A percentile compares a stretch with the other conserved stretches of the same genome.
Evolutionary conservation across 192 early-diverging fungal genomes (phyloP).

Genomic region (Gamsiella multidivaricata): DNA sequence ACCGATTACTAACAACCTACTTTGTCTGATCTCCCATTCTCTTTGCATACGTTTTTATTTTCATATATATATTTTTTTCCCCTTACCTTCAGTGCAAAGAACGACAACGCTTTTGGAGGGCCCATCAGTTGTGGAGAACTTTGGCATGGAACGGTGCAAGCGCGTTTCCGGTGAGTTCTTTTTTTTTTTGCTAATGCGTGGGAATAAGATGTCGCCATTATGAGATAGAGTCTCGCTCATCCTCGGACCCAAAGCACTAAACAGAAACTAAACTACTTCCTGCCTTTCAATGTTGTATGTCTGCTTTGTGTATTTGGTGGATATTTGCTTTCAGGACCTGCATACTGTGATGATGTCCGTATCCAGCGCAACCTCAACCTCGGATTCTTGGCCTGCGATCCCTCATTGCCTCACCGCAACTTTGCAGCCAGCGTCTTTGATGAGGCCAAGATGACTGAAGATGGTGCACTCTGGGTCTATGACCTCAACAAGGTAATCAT

Average conservation of each 20-base stretch:
- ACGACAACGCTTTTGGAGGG: conserved; percentile 37
- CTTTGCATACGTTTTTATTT: neutral
- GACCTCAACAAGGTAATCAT: conserved; percentile 39
- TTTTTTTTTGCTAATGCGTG: too few relatives aligned
- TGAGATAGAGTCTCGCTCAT: conserved; percentile 8
- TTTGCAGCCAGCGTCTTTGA: conserved; percentile 49
- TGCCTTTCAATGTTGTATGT: neutral
- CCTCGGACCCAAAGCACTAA: neutral
- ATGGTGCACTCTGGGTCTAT: conserved; percentile 48
- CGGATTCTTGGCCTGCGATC: conserved; percentile 41
- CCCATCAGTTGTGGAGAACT: conserved; percentile 34
- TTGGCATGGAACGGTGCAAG: conserved; percentile 48
- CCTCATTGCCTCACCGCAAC: conserved; percentile 47
- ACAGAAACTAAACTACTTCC: neutral
- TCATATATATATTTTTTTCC: neutral
- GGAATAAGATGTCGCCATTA: too few relatives aligned
- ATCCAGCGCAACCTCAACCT: conserved; percentile 49
- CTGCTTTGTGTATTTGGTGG: neutral
- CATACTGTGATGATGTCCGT: conserved; percentile 47
- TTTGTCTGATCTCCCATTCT: neutral
- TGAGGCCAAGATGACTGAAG: conserved; percentile 44
- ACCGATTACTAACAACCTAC: too few relatives aligned
- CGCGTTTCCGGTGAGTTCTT: conserved; percentile 30
- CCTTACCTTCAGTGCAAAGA: conserved; percentile 30
- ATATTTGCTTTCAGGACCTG: conserved; percentile 15